Base-by-base conservation (phyloP, 2,329 filamentous ascomycete genomes). In the Parastagonospora nodorum region DNA sequence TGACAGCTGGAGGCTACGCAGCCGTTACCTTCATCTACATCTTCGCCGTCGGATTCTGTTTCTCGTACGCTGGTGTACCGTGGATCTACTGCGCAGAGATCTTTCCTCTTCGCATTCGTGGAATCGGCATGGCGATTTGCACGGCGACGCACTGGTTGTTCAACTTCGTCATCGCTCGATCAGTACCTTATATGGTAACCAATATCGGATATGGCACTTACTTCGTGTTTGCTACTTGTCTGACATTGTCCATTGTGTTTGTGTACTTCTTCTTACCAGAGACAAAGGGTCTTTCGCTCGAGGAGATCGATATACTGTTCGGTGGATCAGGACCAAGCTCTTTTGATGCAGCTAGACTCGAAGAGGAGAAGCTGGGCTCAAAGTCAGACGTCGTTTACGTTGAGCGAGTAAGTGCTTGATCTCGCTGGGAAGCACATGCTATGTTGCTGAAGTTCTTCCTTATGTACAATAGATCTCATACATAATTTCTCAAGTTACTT, bases 1-100 rank as follows among this genome's bases (percentile, higher is more conserved):
- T 36, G 53, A 74, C 67, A 27, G 69, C 61, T 38, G 81, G 78
- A 14, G 84, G 84, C 11, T 83, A 85, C 47, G 82, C 82, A 0
- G 84, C 85, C 30, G 80, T 88, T 51, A 84, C 86, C 71, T 88
- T 90, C 78, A 88, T 90, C 76, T 90, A 89, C 64, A 78, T 90
- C 0, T 90, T 85, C 84, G 89, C 87, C 0, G 83, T 81, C 0
- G 86, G 87, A 70, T 92, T 91, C 74, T 89, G 86, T 0, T 87
- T 76, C 2, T 74, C 83, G 0, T 89, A 86, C 87, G 89, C 89
- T 66, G 87, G 86, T 2, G 88, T 86, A 0, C 88, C 88, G 0
- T 92, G 88, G 88, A 87, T 92, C 16, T 75, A 89, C 65, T 89
- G 89, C 76, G 72, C 68, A 0, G 88, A 92, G 71, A 90, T 92